Evolutionary conservation across 495 filamentous ascomycete genomes (phyloP).

Genomic region (Hypoxylon fuscum): DNA sequence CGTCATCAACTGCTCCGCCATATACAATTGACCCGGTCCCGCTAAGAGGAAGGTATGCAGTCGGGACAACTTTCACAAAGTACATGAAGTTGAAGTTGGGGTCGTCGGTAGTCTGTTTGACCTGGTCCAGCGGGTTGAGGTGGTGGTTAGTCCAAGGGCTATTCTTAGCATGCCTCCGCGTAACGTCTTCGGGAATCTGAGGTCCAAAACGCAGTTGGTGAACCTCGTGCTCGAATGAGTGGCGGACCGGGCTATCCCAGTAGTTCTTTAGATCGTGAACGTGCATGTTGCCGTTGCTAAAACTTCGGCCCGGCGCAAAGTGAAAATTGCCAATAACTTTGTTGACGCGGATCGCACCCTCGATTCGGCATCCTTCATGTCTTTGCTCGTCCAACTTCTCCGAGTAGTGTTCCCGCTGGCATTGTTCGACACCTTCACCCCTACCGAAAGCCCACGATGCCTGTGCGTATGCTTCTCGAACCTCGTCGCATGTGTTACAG

Average conservation of each 20-base stretch:
- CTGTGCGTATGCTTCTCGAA: slow-evolving; percentile 89
- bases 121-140: slow-evolving; percentile 88
- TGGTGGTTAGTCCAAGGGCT: slow-evolving; percentile 88
- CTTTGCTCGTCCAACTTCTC: slow-evolving; percentile 87
- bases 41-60: slow-evolving; percentile 89
- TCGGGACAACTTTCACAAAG: slow-evolving; percentile 97
- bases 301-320: slow-evolving; percentile 92
- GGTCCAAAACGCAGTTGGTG: slow-evolving; percentile 94
- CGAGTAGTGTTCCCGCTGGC: slow-evolving; percentile 89
- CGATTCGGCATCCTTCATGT: slow-evolving; percentile 92
- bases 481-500: slow-evolving; percentile 97
- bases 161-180: slow-evolving; percentile 64
- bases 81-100: slow-evolving; percentile 97
- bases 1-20: slow-evolving; percentile 60
- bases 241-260: slow-evolving; percentile 72
- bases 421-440: slow-evolving; percentile 94
- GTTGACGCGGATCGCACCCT: slow-evolving; percentile 92
- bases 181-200: slow-evolving; percentile 81
- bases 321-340: slow-evolving; percentile 99
- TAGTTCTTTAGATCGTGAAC: slow-evolving; percentile 97
- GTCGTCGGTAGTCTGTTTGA: slow-evolving; percentile 78
- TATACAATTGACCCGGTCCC: slow-evolving; percentile 63
- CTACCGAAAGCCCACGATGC: slow-evolving; percentile 92
- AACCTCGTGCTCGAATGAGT: slow-evolving; percentile 91
- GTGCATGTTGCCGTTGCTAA: slow-evolving; percentile 94